Evolutionary conservation across 805 yeast species (phyloP).

Genomic region (Starmerella bombicola): DNA sequence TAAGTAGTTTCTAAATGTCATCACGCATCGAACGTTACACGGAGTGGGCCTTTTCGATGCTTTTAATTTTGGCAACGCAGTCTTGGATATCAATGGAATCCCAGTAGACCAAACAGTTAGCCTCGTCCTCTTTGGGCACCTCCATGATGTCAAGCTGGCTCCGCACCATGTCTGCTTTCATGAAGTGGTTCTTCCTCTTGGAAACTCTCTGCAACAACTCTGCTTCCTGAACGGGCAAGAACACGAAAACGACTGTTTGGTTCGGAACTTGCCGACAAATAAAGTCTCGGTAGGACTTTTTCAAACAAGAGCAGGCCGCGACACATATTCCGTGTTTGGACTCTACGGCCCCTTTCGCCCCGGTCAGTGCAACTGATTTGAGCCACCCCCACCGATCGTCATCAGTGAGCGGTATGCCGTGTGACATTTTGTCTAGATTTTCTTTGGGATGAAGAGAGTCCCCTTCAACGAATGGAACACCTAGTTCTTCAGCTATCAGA

Average conservation of each 20-base stretch:
- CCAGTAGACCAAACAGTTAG: slow-evolving; percentile 17
- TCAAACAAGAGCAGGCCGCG: slow-evolving; percentile 78
- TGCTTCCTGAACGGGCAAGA: slow-evolving; percentile 52
- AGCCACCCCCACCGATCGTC: slow-evolving; percentile 94
- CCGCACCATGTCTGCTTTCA: slow-evolving; percentile 75
- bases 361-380: slow-evolving; percentile 34
- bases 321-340: slow-evolving; percentile 32
- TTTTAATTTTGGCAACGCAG: slow-evolving; percentile 7
- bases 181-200: slow-evolving; percentile 62
- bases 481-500: slow-evolving; percentile 35
- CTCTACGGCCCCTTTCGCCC: slow-evolving; percentile 27
- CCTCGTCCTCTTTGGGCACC: slow-evolving; percentile 38
- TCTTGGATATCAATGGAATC: slow-evolving; percentile 15
- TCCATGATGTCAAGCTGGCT: slow-evolving; percentile 69
- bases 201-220: slow-evolving; percentile 50
- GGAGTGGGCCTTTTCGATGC: neutral
- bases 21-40: too few relatives aligned
- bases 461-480: slow-evolving; percentile 66
- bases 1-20: too few relatives aligned
- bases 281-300: slow-evolving; percentile 54
- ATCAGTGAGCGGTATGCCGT: slow-evolving; percentile 70
- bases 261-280: slow-evolving; percentile 32
- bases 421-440: slow-evolving; percentile 73
- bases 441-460: slow-evolving; percentile 61
- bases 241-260: slow-evolving; percentile 42